A percentile compares a stretch with the other conserved stretches of the same genome.
phyloP scores from a whole-genome alignment of 192 early-diverging fungal genomes.

The Backusella tuberculispora region DNA sequence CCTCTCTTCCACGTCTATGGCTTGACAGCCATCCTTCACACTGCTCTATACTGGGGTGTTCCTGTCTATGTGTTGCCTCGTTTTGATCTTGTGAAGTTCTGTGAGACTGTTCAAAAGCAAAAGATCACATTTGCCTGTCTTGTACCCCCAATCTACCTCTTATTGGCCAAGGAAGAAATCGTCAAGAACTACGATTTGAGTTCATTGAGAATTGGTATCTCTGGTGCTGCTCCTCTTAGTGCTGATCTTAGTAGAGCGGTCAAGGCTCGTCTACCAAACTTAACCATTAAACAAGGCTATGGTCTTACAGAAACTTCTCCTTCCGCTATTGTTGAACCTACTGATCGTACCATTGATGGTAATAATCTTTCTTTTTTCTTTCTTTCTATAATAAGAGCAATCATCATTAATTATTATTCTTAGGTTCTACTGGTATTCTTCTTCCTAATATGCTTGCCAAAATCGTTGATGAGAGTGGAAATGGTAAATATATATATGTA shows the following conservation, averaged over 20 bases:
- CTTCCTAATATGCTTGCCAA: constrained; percentile 76
- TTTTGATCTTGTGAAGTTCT: constrained; percentile 62
- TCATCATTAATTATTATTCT: background rate
- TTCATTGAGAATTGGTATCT: constrained; percentile 52
- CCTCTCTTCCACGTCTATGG: constrained; percentile 40
- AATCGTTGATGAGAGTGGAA: constrained; percentile 72
- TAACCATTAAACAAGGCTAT: constrained; percentile 64
- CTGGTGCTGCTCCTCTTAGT: constrained; percentile 70
- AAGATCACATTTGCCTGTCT: constrained; percentile 76
- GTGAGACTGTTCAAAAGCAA: constrained; percentile 73
- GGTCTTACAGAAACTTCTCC: constrained; percentile 78
- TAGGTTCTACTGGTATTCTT: constrained; percentile 69
- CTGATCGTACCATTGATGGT: constrained; percentile 39
- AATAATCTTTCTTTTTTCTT: background rate
- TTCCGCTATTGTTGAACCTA: constrained; percentile 42
- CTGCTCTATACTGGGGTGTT: constrained; percentile 25
- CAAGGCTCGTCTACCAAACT: constrained; percentile 19
- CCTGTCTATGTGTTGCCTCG: constrained; percentile 62
- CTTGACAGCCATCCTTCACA: constrained; percentile 23
- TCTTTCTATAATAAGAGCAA: background rate
- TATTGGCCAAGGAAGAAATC: constrained; percentile 65
- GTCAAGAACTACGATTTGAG: constrained; percentile 67
- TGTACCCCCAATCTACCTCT: constrained; percentile 74
- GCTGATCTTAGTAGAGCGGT: constrained; percentile 51
- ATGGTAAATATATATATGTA: constrained; percentile 43